A percentile compares a stretch with the other conserved stretches of the same genome.
These are phyloP conservation scores for Pleurozium schreberi DNA, from an alignment of 225 moss, liverwort and hornwort species.

Conservation along the genomic window DNA sequence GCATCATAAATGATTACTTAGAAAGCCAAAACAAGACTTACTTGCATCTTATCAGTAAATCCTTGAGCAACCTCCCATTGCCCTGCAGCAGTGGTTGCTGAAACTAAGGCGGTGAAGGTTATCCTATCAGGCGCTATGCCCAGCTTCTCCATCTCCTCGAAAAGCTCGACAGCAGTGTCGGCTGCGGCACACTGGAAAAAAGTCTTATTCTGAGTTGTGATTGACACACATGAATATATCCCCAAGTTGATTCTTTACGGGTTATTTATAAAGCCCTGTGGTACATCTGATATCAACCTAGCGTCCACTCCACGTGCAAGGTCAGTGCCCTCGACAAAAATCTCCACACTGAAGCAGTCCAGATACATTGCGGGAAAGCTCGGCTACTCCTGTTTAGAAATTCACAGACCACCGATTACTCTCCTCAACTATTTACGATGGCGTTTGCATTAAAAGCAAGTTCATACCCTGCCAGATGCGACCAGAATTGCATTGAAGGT, in stretches of 20 bases:
- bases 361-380: neutral
- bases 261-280: neutral
- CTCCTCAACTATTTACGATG: neutral
- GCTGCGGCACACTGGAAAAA: slow-evolving; percentile 44
- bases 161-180: slow-evolving; percentile 25
- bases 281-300: neutral
- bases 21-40: neutral
- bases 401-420: neutral
- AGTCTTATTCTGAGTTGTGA: neutral
- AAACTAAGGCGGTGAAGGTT: slow-evolving; percentile 35
- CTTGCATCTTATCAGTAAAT: slow-evolving; percentile 36
- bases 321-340: neutral
- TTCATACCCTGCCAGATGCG: slow-evolving; percentile 42
- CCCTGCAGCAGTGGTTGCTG: slow-evolving; percentile 40
- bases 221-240: neutral
- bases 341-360: neutral
- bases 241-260: neutral
- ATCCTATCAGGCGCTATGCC: slow-evolving; percentile 30
- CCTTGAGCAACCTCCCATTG: slow-evolving; percentile 35
- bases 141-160: slow-evolving; percentile 28
- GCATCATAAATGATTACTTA: neutral
- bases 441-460: neutral
- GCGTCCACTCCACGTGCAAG: neutral
- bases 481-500: slow-evolving; percentile 47
- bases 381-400: neutral